These are phyloP conservation scores for Cutaneotrichosporon sp. DNA, from an alignment of 1,284 basidiomycete genomes.

Conservation along the genomic window DNA sequence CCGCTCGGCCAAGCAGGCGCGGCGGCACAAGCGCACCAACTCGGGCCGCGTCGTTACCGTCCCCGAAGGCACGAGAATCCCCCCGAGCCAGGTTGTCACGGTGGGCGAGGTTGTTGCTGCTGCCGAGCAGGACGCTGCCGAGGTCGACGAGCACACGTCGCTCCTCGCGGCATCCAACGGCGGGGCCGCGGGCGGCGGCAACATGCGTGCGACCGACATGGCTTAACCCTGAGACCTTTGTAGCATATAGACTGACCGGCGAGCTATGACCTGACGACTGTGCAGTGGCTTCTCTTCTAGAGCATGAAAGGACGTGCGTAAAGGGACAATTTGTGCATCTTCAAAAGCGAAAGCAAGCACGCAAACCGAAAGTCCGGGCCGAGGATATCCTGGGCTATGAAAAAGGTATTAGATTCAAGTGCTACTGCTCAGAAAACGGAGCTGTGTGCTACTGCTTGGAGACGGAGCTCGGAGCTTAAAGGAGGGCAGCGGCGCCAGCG, in stretches of 20 bases:
- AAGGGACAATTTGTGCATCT: neutral
- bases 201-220: conserved; percentile 16
- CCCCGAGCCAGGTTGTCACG: conserved; percentile 42
- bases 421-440: neutral
- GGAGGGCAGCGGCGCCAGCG: conserved; percentile 39
- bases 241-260: conserved; percentile 6
- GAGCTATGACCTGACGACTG: neutral
- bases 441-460: no score
- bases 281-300: neutral
- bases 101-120: conserved; percentile 46
- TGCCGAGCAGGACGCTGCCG: conserved; percentile 18
- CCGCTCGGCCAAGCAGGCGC: conserved; percentile 42
- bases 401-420: neutral
- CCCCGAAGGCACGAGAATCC: conserved; percentile 44
- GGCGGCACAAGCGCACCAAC: conserved; percentile 48
- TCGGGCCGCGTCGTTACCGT: conserved; percentile 49
- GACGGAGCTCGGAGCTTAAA: no score
- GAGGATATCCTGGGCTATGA: neutral
- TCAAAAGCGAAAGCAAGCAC: neutral
- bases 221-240: conserved; percentile 1
- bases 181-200: conserved; percentile 17
- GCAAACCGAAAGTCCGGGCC: neutral
- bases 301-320: neutral
- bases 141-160: conserved; percentile 40
- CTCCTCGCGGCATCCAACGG: conserved; percentile 29